Base-by-base conservation (phyloP, 345 rosid species). In the Lumnitzera racemosa region DNA sequence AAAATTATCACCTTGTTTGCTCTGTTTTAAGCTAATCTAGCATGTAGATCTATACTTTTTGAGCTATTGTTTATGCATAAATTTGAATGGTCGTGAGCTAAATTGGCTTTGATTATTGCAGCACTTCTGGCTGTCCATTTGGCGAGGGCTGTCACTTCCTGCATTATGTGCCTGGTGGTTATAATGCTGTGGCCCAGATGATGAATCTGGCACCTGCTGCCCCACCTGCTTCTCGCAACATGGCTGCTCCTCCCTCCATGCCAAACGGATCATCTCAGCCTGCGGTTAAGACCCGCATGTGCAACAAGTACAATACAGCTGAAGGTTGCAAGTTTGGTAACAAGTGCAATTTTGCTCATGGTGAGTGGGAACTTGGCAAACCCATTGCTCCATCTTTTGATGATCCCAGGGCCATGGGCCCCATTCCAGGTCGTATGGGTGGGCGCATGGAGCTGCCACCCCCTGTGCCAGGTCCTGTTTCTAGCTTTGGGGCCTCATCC, bases 131-230 rank as follows among this genome's bases (percentile, higher is more conserved):
- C 49, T 89, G 98, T 66, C 96, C 88, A 48, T 87, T 89, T 72
- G 98, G 98, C 15, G 98, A 87, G 71, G 74, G 87, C 67, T 92
- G 97, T 63, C 98, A 87, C 74, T 87, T 82, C 70, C 73, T 85
- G 78, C 98, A 89, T 73, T 65, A 82, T 57, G 82, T 92, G 51
- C 88, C 96, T 15, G 90, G 97, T 47, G 96, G 97, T 9, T 82
- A 85, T 67, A 84, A 87, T 52, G 84, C 92, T 15, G 90, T 81
- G 52, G 80, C 92, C 43, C 91, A 88, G 72, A 81, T 84, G 86
- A 77, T 80, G 83, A 91, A 83, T 68, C 76, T 83, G 13, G 69
- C 81, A 0, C 81, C 83, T 46, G 50, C 70, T 62, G 68, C 64
- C 31, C 56, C 87, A 46, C 79, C 79, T 49, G 54, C 69, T 5